phyloP scores from a whole-genome alignment of 2,329 filamentous ascomycete species.

The Fonsecaea pedrosoi region DNA sequence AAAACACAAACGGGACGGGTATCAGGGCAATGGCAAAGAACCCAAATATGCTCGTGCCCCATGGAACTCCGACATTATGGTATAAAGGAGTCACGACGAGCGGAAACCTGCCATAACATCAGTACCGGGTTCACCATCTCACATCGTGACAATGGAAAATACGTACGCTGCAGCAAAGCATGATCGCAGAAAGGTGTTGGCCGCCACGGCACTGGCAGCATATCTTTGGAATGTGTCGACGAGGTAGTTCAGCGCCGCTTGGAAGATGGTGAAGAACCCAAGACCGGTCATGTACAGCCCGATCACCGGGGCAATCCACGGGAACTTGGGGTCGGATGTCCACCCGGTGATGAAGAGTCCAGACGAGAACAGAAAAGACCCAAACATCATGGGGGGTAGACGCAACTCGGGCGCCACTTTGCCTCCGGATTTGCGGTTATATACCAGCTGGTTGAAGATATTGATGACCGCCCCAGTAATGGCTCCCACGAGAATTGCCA shows the following conservation, averaged over 20 bases:
- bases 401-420: slow-evolving; percentile 55
- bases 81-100: slow-evolving; percentile 58
- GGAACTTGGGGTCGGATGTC: slow-evolving; percentile 54
- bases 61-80: slow-evolving; percentile 54
- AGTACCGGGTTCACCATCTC: not conserved
- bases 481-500: slow-evolving; percentile 57
- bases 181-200: slow-evolving; percentile 56
- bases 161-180: slow-evolving; percentile 52
- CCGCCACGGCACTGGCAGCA: slow-evolving; percentile 52
- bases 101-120: slow-evolving; percentile 47
- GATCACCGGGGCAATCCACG: slow-evolving; percentile 49
- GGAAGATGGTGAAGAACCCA: slow-evolving; percentile 52
- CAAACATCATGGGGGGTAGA: slow-evolving; percentile 58
- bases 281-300: slow-evolving; percentile 49
- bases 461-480: slow-evolving; percentile 51
- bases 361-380: slow-evolving; percentile 56
- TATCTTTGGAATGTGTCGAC: slow-evolving; percentile 54
- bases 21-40: slow-evolving; percentile 55
- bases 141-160: not conserved
- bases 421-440: slow-evolving; percentile 37
- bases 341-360: slow-evolving; percentile 67
- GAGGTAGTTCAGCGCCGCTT: slow-evolving; percentile 52
- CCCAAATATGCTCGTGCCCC: slow-evolving; percentile 55
- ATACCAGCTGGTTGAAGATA: slow-evolving; percentile 50
- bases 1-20: slow-evolving; percentile 55